These are phyloP conservation scores for Termitomyces heimii DNA, from an alignment of 768 basidiomycete genomes.

Conservation along the genomic window DNA sequence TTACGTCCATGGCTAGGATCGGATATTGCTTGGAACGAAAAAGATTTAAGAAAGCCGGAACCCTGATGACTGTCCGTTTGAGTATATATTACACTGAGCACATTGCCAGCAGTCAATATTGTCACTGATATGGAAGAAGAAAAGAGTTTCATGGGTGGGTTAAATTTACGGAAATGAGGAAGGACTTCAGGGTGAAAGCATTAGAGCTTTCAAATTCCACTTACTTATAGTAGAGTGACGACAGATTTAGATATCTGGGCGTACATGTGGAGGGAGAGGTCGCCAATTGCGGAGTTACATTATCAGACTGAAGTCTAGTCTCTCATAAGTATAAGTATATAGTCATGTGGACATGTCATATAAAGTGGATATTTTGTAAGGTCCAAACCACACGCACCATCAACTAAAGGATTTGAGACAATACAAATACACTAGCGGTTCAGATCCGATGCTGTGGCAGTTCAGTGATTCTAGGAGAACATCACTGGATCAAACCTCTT, in stretches of 20 bases:
- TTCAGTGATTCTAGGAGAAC: neutral
- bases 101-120: constrained; percentile 14
- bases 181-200: neutral
- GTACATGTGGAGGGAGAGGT: neutral
- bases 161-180: neutral
- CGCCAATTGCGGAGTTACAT: too few species aligned
- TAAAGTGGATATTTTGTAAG: neutral
- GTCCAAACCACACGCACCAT: neutral
- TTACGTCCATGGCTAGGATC: constrained; percentile 63
- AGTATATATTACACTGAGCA: constrained; percentile 39
- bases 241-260: neutral
- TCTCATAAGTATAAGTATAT: neutral
- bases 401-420: neutral
- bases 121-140: neutral
- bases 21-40: constrained; percentile 39
- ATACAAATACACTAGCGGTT: neutral
- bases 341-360: neutral
- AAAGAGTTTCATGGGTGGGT: neutral
- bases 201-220: too few species aligned
- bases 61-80: constrained; percentile 40
- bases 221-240: neutral
- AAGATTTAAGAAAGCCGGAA: constrained; percentile 43
- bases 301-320: neutral
- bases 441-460: neutral
- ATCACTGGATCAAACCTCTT: neutral